phyloP scores from a whole-genome alignment of 2,329 filamentous ascomycete genomes.

The Cucurbitaria berberidis region DNA sequence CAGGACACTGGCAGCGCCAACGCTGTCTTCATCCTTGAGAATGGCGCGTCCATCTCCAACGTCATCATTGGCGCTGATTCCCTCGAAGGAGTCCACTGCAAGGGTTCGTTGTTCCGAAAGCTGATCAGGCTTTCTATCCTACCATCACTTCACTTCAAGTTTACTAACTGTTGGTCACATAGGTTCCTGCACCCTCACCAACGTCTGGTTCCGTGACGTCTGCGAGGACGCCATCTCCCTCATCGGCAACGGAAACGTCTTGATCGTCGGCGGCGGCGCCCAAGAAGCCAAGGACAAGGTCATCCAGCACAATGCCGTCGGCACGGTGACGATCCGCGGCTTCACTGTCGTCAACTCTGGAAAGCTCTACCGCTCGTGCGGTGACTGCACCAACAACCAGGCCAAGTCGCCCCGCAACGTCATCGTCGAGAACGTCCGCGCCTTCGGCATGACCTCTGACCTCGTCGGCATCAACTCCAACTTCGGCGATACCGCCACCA shows the following conservation, averaged over 20 bases:
- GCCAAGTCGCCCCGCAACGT: conserved; percentile 51
- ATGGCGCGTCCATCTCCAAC: conserved; percentile 58
- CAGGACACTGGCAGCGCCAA: conserved; percentile 35
- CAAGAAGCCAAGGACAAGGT: conserved; percentile 44
- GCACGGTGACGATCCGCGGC: conserved; percentile 37
- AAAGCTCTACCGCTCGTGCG: conserved; percentile 59
- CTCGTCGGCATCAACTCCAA: conserved; percentile 57
- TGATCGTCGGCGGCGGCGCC: conserved; percentile 48
- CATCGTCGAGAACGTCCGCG: conserved; percentile 51
- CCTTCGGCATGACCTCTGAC: conserved; percentile 46
- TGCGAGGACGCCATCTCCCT: conserved; percentile 45
- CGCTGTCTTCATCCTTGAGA: conserved; percentile 59
- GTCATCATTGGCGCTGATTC: conserved; percentile 61
- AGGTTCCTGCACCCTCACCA: conserved; percentile 55
- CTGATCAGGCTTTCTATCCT: background rate
- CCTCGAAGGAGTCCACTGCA: conserved; percentile 59
- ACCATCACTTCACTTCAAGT: background rate
- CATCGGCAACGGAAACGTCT: conserved; percentile 35
- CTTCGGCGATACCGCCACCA: conserved; percentile 55
- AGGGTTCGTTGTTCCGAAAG: conserved; percentile 41
- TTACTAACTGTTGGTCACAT: conserved; percentile 16
- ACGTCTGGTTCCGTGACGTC: conserved; percentile 36
- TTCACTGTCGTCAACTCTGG: conserved; percentile 55
- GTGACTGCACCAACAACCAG: conserved; percentile 52
- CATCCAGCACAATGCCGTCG: conserved; percentile 45